Evolutionary conservation across 2,329 filamentous ascomycete genomes (phyloP), one percentile per base, ranked within the genome.

Genomic region (Aspergillus floridensis): DNA sequence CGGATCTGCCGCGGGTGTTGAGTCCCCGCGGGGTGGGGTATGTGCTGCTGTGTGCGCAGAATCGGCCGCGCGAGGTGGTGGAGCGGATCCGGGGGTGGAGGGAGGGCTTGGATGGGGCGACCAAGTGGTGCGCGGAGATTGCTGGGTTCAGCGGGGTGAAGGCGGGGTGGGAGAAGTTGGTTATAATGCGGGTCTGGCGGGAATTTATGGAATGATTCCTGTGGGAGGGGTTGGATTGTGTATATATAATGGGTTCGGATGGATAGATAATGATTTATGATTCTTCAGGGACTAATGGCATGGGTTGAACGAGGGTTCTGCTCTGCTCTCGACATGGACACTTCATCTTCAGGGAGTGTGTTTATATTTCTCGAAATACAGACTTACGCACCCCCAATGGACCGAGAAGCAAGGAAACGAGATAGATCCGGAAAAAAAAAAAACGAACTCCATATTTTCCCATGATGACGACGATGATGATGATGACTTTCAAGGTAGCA

Each of bases 141-240:
- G 92, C 96, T 4, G 89, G 90, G 6, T 84, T 82, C 56, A 97
- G 92, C 75, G 93, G 93, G 52, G 92, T 88, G 80, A 86, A 89
- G 74, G 93, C 90, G 31, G 95, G 95, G 0, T 96, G 93, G 93
- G 95, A 99, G 80, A 96, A 90, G 78, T 80, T 99, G 75, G 88
- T 92, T 71, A 89, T 99, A 68, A 80, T 98, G 67, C 86, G 93
- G 72, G 90, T 96, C 72, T 96, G 91, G 90, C 85, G 86, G 69
- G 66, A 67, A 29, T 29, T 8, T 8, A 2, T 29, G 6, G 26
- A 29, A 22, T 22, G 22, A 22, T 22, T 5, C 4, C 48, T 29
- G 21, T 31, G 3, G 14, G 6, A 6, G n/a, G 24, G 21, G 16
- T 4, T 24, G 10, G 14, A 14, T 11, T 10, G 49, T 19, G 24